Percentiles rank a stretch among this genome's conserved stretches.
phyloP scores from a whole-genome alignment of 106 monocot genomes.

The Dendrobium nobile region DNA sequence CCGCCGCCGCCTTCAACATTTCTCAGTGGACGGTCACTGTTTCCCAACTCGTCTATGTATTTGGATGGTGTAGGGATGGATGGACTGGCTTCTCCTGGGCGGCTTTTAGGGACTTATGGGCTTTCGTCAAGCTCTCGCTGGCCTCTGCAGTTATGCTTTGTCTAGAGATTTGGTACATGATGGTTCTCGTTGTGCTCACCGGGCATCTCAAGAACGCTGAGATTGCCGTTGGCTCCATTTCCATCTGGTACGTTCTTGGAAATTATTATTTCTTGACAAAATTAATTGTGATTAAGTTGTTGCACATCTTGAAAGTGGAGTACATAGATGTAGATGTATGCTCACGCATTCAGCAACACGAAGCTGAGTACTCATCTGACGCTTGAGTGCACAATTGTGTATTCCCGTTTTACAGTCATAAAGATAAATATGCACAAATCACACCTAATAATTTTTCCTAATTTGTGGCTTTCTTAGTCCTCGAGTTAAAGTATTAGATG shows the following conservation, averaged over 20 bases:
- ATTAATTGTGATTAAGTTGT: background rate
- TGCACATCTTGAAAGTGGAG: too few species aligned
- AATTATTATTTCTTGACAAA: too few species aligned
- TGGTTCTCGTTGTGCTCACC: slow-evolving; percentile 34
- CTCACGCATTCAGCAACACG: too few species aligned
- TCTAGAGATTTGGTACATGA: slow-evolving; percentile 37
- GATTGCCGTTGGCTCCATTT: slow-evolving; percentile 38
- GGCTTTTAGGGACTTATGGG: slow-evolving; percentile 30
- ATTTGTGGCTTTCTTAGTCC: too few species aligned
- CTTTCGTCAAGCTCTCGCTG: slow-evolving; percentile 26
- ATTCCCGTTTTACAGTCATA: too few species aligned
- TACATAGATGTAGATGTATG: too few species aligned
- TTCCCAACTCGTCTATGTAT: slow-evolving; percentile 23
- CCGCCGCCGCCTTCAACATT: slow-evolving; percentile 13
- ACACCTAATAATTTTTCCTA: too few species aligned
- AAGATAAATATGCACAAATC: too few species aligned
- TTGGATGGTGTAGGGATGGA: slow-evolving; percentile 15
- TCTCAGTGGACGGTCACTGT: slow-evolving; percentile 23
- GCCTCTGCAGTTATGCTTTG: slow-evolving; percentile 42
- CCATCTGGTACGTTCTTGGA: slow-evolving; percentile 31
- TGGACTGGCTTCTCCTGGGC: slow-evolving; percentile 31
- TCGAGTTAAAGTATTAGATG: too few species aligned
- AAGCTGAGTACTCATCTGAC: too few species aligned
- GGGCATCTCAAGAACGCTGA: slow-evolving; percentile 43
- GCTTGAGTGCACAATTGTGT: too few species aligned